Evolutionary conservation across 1,284 basidiomycete species (phyloP), one percentile per base, ranked within the genome.

Genomic region (Gomphus bonarii): DNA sequence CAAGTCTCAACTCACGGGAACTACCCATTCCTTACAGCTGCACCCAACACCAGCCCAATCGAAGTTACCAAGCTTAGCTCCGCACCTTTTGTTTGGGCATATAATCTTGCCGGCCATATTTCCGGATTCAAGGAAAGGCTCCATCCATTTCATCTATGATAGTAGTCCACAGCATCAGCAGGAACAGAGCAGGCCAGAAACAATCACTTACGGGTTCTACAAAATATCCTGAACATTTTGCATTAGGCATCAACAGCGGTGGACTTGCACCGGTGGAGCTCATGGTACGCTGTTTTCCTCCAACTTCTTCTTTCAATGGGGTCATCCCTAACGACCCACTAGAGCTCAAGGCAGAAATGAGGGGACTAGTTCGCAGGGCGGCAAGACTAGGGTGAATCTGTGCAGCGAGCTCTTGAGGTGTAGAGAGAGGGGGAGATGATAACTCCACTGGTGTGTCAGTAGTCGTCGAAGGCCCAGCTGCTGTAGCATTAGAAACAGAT

Each of bases 1-100:
- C 7, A 22, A 42, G 20, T 25, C 20, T 54, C 20, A 35, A 76
- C 82, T 65, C 65, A 92, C 91, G 28, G 92, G 92, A 6, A 84
- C 85, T 33, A 95, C 88, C 92, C 92, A 95, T 65, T 86, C 82
- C 65, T 85, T 87, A 66, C 94, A 97, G 22, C 88, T 88, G 69
- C 94, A 97, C 67, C 88, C 84, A 49, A 91, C 84, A 0, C 95
- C 95, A 3, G 95, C 92, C 95, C 95, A 99, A 69, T 97, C 94
- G 67, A 87, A 99, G 67, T 88, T 95, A 3, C 95, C 95, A 25
- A 99, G 78, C 72, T 99, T 99, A 18, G 81, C 83, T 0, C 79
- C 79, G 65, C 95, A 99, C 67, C 89, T 92, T 63, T 82, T 78
- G 67, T 93, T 95, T 1, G 95, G 95, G 66, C 95, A 99, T 0